A percentile compares a stretch with the other conserved stretches of the same genome.
Evolutionary conservation across 2,329 filamentous ascomycete species (phyloP).

Genomic region (Alternaria sp.): DNA sequence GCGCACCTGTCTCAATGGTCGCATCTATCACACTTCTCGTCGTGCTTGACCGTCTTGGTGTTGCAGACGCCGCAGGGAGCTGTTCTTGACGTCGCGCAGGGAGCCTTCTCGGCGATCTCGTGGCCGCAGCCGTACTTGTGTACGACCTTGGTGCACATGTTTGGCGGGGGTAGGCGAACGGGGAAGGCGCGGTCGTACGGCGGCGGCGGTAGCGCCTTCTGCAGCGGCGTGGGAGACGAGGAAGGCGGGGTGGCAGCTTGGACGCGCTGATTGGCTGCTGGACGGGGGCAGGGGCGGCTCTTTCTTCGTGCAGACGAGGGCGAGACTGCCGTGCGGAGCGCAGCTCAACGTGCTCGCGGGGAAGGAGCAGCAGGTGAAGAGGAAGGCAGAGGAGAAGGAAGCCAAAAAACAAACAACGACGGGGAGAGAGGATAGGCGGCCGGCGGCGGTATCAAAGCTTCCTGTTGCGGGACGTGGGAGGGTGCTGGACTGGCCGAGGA

Average conservation of each 20-base stretch:
- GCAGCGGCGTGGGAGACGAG: constrained; percentile 29
- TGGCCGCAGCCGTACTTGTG: constrained; percentile 60
- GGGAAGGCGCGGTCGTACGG: constrained; percentile 31
- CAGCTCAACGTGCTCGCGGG: constrained; percentile 17
- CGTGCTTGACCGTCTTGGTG: constrained; percentile 57
- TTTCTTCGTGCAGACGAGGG: constrained; percentile 24
- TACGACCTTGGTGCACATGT: constrained; percentile 59
- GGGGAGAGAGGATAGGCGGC: background rate
- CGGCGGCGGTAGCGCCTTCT: constrained; percentile 36
- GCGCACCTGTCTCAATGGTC: constrained; percentile 54
- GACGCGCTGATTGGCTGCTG: constrained; percentile 39
- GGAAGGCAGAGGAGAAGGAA: background rate
- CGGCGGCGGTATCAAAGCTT: constrained; percentile 5
- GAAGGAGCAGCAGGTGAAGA: background rate
- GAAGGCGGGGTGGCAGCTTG: constrained; percentile 36
- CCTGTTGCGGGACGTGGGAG: constrained; percentile 3
- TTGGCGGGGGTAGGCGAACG: constrained; percentile 29
- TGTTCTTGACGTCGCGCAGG: constrained; percentile 58
- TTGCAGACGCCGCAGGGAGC: constrained; percentile 54
- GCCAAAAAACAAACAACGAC: constrained; percentile 1
- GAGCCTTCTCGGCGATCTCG: constrained; percentile 54
- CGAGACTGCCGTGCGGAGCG: constrained; percentile 22
- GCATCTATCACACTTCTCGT: constrained; percentile 58
- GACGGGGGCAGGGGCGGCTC: constrained; percentile 34
- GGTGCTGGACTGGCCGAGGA: constrained; percentile 21